Base-by-base conservation (phyloP, 2,329 filamentous ascomycete species). In the Nemania serpens region DNA sequence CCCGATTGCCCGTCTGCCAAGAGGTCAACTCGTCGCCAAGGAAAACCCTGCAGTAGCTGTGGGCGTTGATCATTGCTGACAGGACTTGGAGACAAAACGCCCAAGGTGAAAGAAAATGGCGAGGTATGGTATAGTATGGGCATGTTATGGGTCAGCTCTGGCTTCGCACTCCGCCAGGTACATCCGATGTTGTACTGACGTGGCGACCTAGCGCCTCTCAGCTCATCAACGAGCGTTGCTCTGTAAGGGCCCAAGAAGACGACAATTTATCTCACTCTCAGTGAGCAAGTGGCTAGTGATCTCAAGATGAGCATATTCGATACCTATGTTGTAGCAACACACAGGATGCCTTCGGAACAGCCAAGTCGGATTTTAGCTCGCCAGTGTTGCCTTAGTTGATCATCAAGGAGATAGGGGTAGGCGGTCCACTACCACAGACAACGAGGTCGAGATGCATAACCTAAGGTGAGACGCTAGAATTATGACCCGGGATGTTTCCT, bases 1-100 rank as follows among this genome's bases (percentile, higher is more conserved):
- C 42, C 53, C 59, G 50, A 51, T 13, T 37, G n/a, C 15, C 20
- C 39, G 46, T 11, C 6, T 39, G 33, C 33, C 59, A 57, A 46
- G 59, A n/a, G 60, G 41, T 61, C 22, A 51, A 52, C 55, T 49
- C 41, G 52, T 55, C 49, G 17, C 48, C 25, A 36, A 42, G 54
- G 20, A 34, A 50, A 49, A 18, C 41, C 47, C 17, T 47, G 20
- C 33, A 22, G 22, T 9, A 18, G 33, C 9, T 34, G 33, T 13
- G 17, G 43, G 39, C 15, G 52, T 42, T 48, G 29, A 7, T 10
- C 36, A 18, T 20, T 15, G n/a, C n/a, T 39, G 11, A 51, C 29
- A 7, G 7, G 39, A 42, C 36, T 17, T 25, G 33, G 41, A 29
- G 20, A 18, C 13, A 55, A 55, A 25, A 22, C 4, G 9, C 9